Base-by-base conservation (phyloP, 2,329 filamentous ascomycete genomes). In the Stagonosporopsis vannaccii region DNA sequence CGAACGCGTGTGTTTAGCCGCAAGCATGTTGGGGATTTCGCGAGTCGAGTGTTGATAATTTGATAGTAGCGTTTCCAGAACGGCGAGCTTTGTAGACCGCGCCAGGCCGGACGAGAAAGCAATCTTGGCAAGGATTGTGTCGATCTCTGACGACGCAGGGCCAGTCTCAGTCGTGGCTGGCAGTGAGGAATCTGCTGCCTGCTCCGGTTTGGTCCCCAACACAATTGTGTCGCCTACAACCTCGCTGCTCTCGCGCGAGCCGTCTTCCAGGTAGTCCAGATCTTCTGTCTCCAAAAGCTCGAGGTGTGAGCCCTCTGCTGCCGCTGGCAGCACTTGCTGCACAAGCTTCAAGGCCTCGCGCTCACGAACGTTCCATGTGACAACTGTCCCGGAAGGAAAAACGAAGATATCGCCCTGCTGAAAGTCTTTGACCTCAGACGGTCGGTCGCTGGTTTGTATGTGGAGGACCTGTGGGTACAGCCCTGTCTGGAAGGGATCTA, bases 41-140 rank as follows among this genome's bases (percentile, higher is more conserved):
- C 91, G 87, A 0, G 93, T 97, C 47, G 89, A 92, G 68, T 92
- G 87, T 67, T 98, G 93, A 77, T 98, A 98, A 48, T 87, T 85
- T 36, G 86, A 87, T 15, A 98, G 82, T 33, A 91, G 85, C 47
- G 87, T 90, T 77, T 99, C 95, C 20, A 99, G 84, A 3, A 97
- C 92, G 33, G 92, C 94, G 12, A 99, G 85, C 75, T 98, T 98
- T 6, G 95, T 97, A 68, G 90, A 95, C 50, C 95, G 85, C 5
- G 95, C 94, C 9, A 99, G 84, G 2, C 94, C 94, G 0, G 92
- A 97, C 0, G 94, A 97, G 76, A 98, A 98, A 39, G 95, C 95
- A 60, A 98, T 94, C 74, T 98, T 97, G 66, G 93, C 92, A 13
- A 97, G 83, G 1, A 94, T 90, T 0, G 83, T 85, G 65, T 87